Conservation (phyloP, 1,284 basidiomycete species). For the Cutaneotrichosporon dermatis region DNA sequence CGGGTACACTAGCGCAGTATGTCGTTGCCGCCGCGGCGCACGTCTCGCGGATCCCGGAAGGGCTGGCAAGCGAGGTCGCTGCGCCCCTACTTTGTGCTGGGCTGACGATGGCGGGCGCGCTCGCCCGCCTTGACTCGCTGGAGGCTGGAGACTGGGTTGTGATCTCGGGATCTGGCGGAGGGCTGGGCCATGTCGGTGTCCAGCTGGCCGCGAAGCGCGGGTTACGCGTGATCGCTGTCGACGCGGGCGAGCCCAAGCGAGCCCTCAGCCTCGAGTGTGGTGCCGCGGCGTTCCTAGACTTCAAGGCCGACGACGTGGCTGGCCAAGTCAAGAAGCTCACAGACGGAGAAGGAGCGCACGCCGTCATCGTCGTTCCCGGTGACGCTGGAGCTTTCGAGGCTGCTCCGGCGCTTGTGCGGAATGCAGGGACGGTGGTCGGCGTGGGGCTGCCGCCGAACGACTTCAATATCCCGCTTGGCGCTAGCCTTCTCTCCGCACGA, state of each 20-base stretch:
- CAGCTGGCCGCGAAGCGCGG: conserved; percentile 72
- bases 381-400: conserved; percentile 1
- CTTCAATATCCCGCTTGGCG: background rate
- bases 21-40: conserved; percentile 55
- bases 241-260: conserved; percentile 62
- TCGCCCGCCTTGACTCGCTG: background rate
- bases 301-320: conserved; percentile 29
- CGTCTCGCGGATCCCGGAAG: conserved; percentile 70
- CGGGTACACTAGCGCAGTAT: conserved; percentile 58
- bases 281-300: conserved; percentile 75
- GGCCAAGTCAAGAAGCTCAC: conserved; percentile 41
- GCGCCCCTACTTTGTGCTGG: conserved; percentile 77
- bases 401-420: background rate
- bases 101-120: conserved; percentile 42
- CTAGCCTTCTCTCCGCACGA: background rate
- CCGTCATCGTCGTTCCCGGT: conserved; percentile 1
- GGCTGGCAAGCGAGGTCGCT: conserved; percentile 64
- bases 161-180: conserved; percentile 54
- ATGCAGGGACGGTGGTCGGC: background rate
- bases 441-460: conserved; percentile 1
- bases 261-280: conserved; percentile 61
- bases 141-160: conserved; percentile 72
- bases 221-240: conserved; percentile 72
- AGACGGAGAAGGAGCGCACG: conserved; percentile 1
- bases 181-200: conserved; percentile 55